Evolutionary conservation across 495 filamentous ascomycete species (phyloP).

Genomic region (Aspergillus coremiiformis): DNA sequence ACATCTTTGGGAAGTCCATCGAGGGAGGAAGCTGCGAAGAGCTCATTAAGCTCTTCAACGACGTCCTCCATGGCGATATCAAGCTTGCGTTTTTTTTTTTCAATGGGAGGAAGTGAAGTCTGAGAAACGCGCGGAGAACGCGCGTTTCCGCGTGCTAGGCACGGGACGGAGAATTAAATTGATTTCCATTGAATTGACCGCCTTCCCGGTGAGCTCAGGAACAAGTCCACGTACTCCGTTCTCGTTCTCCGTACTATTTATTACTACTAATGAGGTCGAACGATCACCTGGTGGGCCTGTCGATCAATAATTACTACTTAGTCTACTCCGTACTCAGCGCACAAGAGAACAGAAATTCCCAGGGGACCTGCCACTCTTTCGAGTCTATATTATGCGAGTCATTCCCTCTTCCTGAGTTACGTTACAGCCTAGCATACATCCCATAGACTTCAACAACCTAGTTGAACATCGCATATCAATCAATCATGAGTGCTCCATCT

Average conservation of each 20-base stretch:
- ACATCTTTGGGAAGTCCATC: conserved; percentile 62
- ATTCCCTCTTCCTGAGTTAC: background rate
- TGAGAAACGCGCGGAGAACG: background rate
- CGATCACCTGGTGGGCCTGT: conserved; percentile 6
- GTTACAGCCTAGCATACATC: background rate
- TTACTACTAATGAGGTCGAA: too few species aligned
- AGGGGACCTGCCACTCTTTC: background rate
- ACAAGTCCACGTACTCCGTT: background rate
- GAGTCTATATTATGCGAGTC: background rate
- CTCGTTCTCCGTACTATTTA: too few species aligned
- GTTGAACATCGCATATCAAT: background rate
- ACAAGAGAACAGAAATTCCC: background rate
- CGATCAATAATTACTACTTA: conserved; percentile 1
- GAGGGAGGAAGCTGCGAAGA: conserved; percentile 50
- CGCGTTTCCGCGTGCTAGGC: background rate
- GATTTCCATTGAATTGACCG: background rate
- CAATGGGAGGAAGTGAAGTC: background rate
- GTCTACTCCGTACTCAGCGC: background rate
- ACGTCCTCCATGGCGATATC: conserved; percentile 14
- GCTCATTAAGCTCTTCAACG: conserved; percentile 56
- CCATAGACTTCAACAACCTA: background rate
- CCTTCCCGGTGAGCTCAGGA: background rate
- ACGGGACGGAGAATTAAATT: background rate
- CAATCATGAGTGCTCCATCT: conserved; percentile 4
- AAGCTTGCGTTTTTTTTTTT: too few species aligned